Evolutionary conservation across 805 yeast species (phyloP).

Genomic region (Saccharomycopsis javanensis): DNA sequence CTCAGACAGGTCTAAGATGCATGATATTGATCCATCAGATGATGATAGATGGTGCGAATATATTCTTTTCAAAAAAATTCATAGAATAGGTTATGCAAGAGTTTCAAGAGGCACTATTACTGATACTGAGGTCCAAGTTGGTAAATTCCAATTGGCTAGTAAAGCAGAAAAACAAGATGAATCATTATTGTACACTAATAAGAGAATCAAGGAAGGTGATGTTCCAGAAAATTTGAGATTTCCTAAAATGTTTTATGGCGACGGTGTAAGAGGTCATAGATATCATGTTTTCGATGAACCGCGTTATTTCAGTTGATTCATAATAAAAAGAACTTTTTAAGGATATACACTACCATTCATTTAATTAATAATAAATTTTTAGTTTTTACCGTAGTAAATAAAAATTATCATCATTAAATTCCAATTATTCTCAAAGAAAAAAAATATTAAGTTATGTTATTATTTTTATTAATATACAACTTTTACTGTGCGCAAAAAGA

Average conservation of each 20-base stretch:
- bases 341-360: neutral
- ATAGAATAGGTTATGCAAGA: slow-evolving; percentile 88
- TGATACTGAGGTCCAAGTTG: slow-evolving; percentile 93
- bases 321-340: neutral
- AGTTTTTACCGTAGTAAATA: neutral
- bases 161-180: slow-evolving; percentile 28
- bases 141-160: slow-evolving; percentile 58
- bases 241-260: slow-evolving; percentile 74
- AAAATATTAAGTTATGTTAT: no score
- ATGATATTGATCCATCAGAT: slow-evolving; percentile 86
- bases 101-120: slow-evolving; percentile 89
- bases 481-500: neutral
- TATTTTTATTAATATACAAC: neutral
- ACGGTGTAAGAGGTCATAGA: slow-evolving; percentile 87
- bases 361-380: neutral
- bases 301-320: slow-evolving; percentile 42
- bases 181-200: slow-evolving; percentile 41
- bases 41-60: slow-evolving; percentile 99
- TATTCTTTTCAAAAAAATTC: slow-evolving; percentile 76
- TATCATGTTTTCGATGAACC: slow-evolving; percentile 96
- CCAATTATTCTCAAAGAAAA: no score
- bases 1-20: slow-evolving; percentile 74
- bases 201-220: slow-evolving; percentile 43
- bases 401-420: neutral
- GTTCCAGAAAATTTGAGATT: slow-evolving; percentile 59